Conservation (phyloP, 257 asterid genomes). For the Henckelia pumila region DNA sequence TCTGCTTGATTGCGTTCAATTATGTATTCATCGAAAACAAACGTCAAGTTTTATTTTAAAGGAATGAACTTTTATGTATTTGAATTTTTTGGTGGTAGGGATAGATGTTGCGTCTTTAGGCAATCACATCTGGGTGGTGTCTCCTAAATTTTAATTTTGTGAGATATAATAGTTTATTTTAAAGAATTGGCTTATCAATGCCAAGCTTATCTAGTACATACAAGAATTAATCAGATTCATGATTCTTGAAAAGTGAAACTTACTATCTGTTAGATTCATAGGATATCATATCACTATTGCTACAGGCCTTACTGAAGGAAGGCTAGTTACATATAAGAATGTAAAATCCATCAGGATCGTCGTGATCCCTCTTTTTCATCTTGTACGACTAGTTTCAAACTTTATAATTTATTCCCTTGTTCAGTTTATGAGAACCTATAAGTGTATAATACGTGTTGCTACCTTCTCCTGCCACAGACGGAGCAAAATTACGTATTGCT, state of each 20-base stretch:
- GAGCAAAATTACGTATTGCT: background rate
- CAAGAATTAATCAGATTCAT: background rate
- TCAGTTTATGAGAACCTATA: too few species aligned
- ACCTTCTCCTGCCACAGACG: background rate
- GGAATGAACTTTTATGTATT: too few species aligned
- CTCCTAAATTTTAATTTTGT: background rate
- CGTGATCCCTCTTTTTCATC: background rate
- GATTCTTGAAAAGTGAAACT: background rate
- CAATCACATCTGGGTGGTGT: background rate
- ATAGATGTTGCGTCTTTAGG: background rate
- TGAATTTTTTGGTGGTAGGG: background rate
- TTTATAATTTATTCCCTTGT: too few species aligned
- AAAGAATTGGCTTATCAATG: background rate
- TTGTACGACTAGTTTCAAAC: background rate
- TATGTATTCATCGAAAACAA: background rate
- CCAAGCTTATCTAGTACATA: background rate
- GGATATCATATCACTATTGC: background rate
- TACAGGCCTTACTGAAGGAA: background rate
- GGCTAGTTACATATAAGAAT: too few species aligned
- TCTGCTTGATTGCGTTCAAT: background rate
- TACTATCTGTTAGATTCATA: background rate
- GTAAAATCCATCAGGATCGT: background rate
- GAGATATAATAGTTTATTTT: too few species aligned
- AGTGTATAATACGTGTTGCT: background rate
- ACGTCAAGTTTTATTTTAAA: background rate